A percentile compares a stretch with the other conserved stretches of the same genome.
Conservation (phyloP, 371 early-diverging fungal species). For the Circinella minor region DNA sequence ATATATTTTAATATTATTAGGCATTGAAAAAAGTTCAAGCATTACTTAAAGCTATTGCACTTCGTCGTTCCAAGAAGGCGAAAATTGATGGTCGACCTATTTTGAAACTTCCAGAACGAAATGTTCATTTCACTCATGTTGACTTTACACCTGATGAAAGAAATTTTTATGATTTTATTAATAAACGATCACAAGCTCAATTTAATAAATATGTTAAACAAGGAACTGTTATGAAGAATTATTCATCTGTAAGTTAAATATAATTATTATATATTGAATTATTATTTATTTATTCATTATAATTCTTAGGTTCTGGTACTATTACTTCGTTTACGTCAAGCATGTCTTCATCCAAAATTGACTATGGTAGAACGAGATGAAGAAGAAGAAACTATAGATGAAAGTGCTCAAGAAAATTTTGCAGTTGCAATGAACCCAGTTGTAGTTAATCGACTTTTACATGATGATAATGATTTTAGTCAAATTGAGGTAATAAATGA, state of each 20-base stretch:
- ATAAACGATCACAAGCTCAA: conserved; percentile 48
- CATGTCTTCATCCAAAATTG: conserved; percentile 47
- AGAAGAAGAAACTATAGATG: neutral
- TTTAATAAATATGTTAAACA: conserved; percentile 55
- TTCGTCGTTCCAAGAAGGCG: conserved; percentile 71
- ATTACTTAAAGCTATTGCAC: conserved; percentile 47
- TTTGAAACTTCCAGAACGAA: conserved; percentile 63
- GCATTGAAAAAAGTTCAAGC: neutral
- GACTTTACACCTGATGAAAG: conserved; percentile 64
- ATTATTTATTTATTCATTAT: neutral
- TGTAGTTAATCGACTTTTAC: conserved; percentile 32
- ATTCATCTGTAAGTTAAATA: conserved; percentile 48
- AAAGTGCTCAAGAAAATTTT: neutral
- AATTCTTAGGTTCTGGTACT: conserved; percentile 34
- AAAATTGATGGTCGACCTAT: conserved; percentile 72
- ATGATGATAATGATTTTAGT: conserved; percentile 11
- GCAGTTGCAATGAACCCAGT: neutral
- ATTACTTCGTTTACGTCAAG: conserved; percentile 45
- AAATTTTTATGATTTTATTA: conserved; percentile 64
- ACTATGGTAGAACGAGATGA: conserved; percentile 18
- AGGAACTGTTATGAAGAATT: conserved; percentile 64
- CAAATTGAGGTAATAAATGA: conserved; percentile 26
- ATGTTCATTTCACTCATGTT: conserved; percentile 56
- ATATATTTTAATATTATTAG: neutral
- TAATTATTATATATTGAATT: too few species aligned